Conservation (phyloP, 2,329 filamentous ascomycete species). For the Lasiodiplodia theobromae region DNA sequence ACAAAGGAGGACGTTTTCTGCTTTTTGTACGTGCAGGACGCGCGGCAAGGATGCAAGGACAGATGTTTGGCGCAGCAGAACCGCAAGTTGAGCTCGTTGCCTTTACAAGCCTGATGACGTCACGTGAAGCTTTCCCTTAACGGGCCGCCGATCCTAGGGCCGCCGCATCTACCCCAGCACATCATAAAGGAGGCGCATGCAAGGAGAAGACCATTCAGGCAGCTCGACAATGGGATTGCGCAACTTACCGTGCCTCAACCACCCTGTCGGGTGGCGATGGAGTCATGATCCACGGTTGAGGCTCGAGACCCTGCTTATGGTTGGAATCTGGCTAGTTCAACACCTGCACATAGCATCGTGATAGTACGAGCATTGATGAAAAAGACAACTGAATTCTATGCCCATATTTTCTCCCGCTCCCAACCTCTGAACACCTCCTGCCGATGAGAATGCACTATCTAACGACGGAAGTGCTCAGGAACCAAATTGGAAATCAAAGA, state of each 20-base stretch:
- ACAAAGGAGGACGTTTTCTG: neutral
- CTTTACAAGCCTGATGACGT: conserved; percentile 25
- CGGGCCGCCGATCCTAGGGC: neutral
- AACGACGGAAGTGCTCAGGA: conserved; percentile 40
- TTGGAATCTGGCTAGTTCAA: neutral
- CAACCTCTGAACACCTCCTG: conserved; percentile 35
- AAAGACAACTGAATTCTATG: conserved; percentile 44
- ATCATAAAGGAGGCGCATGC: neutral
- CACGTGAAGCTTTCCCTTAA: conserved; percentile 20
- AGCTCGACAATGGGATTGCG: neutral
- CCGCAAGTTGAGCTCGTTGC: conserved; percentile 21
- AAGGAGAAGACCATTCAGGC: neutral
- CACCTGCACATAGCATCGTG: neutral
- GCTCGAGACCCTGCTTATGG: neutral
- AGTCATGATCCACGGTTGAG: neutral
- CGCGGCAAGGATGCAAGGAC: neutral
- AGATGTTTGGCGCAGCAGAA: conserved; percentile 15
- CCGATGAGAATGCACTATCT: conserved; percentile 19
- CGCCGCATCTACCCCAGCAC: neutral
- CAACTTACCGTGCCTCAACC: neutral
- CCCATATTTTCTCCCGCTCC: conserved; percentile 45
- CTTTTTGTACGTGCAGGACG: conserved; percentile 7
- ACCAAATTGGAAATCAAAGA: conserved; percentile 33
- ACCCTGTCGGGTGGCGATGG: neutral
- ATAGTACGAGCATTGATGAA: neutral